Evolutionary conservation across 1,139 yeast species (phyloP).

Genomic region (Pichia sp.): DNA sequence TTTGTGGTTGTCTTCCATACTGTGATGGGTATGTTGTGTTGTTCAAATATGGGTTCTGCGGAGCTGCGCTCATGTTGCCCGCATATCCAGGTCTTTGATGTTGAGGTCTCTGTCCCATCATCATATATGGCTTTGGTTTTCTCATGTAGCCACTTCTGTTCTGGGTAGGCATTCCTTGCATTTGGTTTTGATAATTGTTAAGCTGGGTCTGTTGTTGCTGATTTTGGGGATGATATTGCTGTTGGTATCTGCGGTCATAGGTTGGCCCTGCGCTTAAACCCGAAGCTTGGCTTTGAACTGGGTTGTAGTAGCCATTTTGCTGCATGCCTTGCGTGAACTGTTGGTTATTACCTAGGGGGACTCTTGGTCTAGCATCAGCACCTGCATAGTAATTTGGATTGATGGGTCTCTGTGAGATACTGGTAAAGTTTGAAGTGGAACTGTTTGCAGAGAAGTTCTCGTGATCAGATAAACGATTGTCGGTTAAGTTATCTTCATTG

Average conservation of each 20-base stretch:
- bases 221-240: neutral
- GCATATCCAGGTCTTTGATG: too few species aligned
- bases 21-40: neutral
- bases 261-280: too few species aligned
- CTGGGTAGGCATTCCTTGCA: constrained; percentile 6
- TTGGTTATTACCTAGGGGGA: neutral
- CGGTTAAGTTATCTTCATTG: constrained; percentile 2
- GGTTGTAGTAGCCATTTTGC: neutral
- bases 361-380: constrained; percentile 10
- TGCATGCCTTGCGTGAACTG: neutral
- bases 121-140: constrained; percentile 15
- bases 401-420: constrained; percentile 73
- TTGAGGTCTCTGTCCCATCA: constrained; percentile 9
- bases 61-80: neutral
- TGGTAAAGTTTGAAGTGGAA: constrained; percentile 56
- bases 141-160: constrained; percentile 5
- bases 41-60: neutral
- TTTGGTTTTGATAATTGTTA: constrained; percentile 9
- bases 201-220: constrained; percentile 10
- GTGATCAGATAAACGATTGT: constrained; percentile 1
- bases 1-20: neutral
- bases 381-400: constrained; percentile 48
- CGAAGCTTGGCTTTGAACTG: too few species aligned
- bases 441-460: constrained; percentile 8
- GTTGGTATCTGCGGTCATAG: constrained; percentile 6